phyloP scores from a whole-genome alignment of 2,329 filamentous ascomycete genomes.

The Sphaerulina musiva region DNA sequence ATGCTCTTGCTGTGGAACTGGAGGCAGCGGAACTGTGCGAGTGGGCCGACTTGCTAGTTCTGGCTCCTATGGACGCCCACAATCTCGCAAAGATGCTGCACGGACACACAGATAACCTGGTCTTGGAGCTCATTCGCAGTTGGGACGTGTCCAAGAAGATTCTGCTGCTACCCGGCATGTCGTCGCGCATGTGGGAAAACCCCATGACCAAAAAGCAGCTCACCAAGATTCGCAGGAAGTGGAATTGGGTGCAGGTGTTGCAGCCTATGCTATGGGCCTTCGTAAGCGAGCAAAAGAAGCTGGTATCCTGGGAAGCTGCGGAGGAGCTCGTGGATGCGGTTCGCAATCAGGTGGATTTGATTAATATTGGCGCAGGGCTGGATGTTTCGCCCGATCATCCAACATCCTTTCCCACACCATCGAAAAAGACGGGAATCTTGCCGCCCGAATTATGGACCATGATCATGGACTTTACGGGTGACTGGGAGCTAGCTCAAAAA shows the following conservation, averaged over 20 bases:
- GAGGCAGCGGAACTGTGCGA: slow-evolving; percentile 62
- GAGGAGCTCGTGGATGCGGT: slow-evolving; percentile 68
- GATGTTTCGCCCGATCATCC: slow-evolving; percentile 40
- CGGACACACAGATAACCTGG: slow-evolving; percentile 71
- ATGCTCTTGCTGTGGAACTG: slow-evolving; percentile 31
- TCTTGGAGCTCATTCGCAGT: slow-evolving; percentile 72
- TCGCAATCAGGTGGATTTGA: slow-evolving; percentile 68
- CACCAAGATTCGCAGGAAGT: slow-evolving; percentile 72
- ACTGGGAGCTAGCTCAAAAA: slow-evolving; percentile 84
- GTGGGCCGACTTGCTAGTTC: slow-evolving; percentile 81
- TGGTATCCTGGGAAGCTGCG: slow-evolving; percentile 52
- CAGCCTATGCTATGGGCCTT: slow-evolving; percentile 79
- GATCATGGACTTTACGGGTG: slow-evolving; percentile 73
- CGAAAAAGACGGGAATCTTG: slow-evolving; percentile 41
- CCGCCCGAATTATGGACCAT: slow-evolving; percentile 87
- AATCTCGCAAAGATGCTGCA: slow-evolving; percentile 81
- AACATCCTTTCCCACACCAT: slow-evolving; percentile 32
- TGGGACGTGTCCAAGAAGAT: slow-evolving; percentile 86
- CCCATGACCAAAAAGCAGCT: slow-evolving; percentile 83
- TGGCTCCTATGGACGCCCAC: slow-evolving; percentile 79
- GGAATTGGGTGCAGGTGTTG: slow-evolving; percentile 80
- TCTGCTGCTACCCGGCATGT: slow-evolving; percentile 82
- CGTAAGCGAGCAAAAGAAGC: slow-evolving; percentile 43
- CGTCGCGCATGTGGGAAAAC: slow-evolving; percentile 80
- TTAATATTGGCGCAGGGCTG: slow-evolving; percentile 66